A percentile compares a stretch with the other conserved stretches of the same genome.
These are phyloP conservation scores for Coemansia sp. DNA, from an alignment of 192 early-diverging fungal species.

Conservation along the genomic window DNA sequence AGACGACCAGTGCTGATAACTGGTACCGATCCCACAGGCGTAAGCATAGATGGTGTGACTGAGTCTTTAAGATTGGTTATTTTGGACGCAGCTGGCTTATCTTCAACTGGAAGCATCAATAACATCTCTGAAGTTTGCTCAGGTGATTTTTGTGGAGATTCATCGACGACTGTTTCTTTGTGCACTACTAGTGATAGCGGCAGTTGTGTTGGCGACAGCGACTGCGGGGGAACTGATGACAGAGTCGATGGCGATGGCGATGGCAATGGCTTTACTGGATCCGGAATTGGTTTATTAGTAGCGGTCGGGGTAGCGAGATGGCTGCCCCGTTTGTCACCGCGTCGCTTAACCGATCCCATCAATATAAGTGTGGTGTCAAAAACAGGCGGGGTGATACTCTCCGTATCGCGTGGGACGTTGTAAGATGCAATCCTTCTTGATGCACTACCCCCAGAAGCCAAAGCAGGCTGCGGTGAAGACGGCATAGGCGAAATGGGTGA, in stretches of 20 bases:
- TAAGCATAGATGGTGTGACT: too few species aligned
- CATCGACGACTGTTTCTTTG: too few species aligned
- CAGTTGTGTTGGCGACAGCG: background rate
- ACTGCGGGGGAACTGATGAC: background rate
- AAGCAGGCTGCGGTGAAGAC: constrained; percentile 3
- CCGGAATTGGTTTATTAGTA: constrained; percentile 1
- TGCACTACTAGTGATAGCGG: background rate
- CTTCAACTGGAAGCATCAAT: too few species aligned
- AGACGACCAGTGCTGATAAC: background rate
- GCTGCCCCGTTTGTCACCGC: constrained; percentile 18
- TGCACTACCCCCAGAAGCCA: background rate
- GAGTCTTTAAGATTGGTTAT: too few species aligned
- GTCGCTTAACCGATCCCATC: constrained; percentile 39
- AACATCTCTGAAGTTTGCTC: too few species aligned
- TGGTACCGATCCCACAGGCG: too few species aligned
- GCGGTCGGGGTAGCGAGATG: background rate
- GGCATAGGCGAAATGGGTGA: constrained; percentile 12
- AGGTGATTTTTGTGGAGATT: too few species aligned
- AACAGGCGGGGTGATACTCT: background rate
- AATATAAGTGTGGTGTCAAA: constrained; percentile 8
- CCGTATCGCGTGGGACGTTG: background rate
- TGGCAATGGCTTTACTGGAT: background rate
- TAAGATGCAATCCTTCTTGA: background rate
- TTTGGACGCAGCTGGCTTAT: too few species aligned
- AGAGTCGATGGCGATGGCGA: background rate